Evolutionary conservation across 177 flowering plant species (phyloP), one percentile per base, ranked within the genome.

Genomic region (Vitis hybrid): DNA sequence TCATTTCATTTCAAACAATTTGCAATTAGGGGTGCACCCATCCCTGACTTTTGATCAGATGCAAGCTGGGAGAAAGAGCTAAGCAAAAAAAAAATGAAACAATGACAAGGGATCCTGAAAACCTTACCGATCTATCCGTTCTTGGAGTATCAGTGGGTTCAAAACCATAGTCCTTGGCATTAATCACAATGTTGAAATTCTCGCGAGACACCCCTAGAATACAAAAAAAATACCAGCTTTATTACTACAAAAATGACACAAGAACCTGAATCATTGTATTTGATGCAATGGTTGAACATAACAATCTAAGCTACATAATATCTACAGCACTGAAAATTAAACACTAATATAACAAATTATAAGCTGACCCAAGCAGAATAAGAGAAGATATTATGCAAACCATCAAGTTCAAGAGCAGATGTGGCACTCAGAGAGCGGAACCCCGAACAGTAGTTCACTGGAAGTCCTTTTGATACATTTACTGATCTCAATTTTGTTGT

Each of bases 381-480:
- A 63, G 12, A 54, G 51, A 17, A 69, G 52, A 58, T 11, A 48
- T 55, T 53, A 20, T 62, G 68, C 83, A 51, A 69, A 95, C 98
- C 99, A 82, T 90, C 96, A 59, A 76, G 71, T 76, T 82, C 90
- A 76, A 73, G 69, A 53, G 84, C 73, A 55, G 86, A 78, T 10
- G 78, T 74, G 66, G 64, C 61, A 69, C 78, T 76, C 63, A 78
- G 59, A 48, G 97, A 87, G 63, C 96, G 94, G 63, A 96, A 94
- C 9, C 99, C 99, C 15, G 98, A 90, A 78, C 99, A 96, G 71
- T 92, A 91, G 84, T 96, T 94, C 71, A 96, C 97, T 70, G 98
- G 98, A 73, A 89, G 80, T 65, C 98, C 97, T 83, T 90, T 91
- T 32, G 90, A 83, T 65, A 83, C 77, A 73, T 68, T 81, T 71